Evolutionary conservation across 2,329 filamentous ascomycete species (phyloP), one percentile per base, ranked within the genome.

Genomic region (Colletotrichum destructivum): DNA sequence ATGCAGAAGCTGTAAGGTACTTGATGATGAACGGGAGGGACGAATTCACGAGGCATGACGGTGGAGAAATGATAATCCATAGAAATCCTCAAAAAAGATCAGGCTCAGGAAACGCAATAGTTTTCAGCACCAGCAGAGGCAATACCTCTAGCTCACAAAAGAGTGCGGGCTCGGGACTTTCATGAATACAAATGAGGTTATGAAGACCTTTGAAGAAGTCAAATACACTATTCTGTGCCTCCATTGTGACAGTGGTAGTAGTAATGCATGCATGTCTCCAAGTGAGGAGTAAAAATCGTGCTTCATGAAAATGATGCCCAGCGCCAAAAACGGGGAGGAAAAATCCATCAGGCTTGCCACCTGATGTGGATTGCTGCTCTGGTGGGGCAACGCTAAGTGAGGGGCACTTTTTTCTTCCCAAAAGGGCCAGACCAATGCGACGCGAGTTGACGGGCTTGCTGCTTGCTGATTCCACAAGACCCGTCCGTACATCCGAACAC

Each of bases 31-130:
- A 66, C 55, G 38, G 68, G 64, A 70, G 70, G 66, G 74, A 78
- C 74, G 75, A 75, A 74, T 76, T 75, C 77, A 81, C 77, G 77
- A 80, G 74, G 77, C 75, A 80, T 76, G 79, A 81, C 71, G 75
- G 57, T 75, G 76, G 75, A 74, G 70, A 72, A 21, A 75, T 68
- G 69, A 74, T 47, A 71, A 73, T 66, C 72, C 69, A 71, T 71
- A 72, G 70, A 72, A 38, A 72, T 62, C 67, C 69, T 72, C 69
- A 70, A 66, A 47, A 66, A 71, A 66, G 21, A 73, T 71, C 73
- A 62, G 62, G 51, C 64, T 52, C 42, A 60, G 46, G 63, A 60
- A 71, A 66, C 56, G 55, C 49, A 49, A 35, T 11, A 62, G 61
- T 66, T 71, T 62, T 71, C 61, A 57, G 66, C 70, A 72, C 70